These are phyloP conservation scores for Naganishia vishniacii DNA, from an alignment of 768 basidiomycete genomes.

Conservation along the genomic window DNA sequence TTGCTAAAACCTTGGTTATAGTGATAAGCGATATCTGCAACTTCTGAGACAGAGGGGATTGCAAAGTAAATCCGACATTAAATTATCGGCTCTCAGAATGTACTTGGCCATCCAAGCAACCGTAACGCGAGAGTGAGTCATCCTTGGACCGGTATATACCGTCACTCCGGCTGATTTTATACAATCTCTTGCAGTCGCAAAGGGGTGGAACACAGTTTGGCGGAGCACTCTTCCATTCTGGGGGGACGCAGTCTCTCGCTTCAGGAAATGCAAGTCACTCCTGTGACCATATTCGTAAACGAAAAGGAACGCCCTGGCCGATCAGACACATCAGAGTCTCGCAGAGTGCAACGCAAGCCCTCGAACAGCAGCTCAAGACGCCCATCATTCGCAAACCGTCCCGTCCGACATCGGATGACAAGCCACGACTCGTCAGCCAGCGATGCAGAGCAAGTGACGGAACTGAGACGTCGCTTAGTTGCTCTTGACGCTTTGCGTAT, in stretches of 20 bases:
- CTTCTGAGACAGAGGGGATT: slow-evolving; percentile 24
- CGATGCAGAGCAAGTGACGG: slow-evolving; percentile 18
- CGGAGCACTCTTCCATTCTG: slow-evolving; percentile 1
- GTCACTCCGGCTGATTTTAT: neutral
- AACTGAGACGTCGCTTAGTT: slow-evolving; percentile 15
- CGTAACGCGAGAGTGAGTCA: slow-evolving; percentile 20
- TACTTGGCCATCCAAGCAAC: slow-evolving; percentile 54
- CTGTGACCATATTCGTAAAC: slow-evolving; percentile 81
- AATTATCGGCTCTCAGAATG: slow-evolving; percentile 80
- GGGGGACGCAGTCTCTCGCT: slow-evolving; percentile 3
- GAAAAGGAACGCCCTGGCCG: slow-evolving; percentile 6
- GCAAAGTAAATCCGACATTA: slow-evolving; percentile 45
- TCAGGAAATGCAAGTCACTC: slow-evolving; percentile 79
- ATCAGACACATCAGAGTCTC: neutral
- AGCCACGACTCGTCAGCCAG: slow-evolving; percentile 19
- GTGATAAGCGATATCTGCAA: slow-evolving; percentile 67
- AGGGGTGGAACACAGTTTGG: neutral
- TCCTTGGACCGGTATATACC: neutral
- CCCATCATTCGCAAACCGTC: slow-evolving; percentile 41
- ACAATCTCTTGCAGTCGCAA: neutral
- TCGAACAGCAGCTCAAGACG: slow-evolving; percentile 32
- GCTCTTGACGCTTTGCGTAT: slow-evolving; percentile 15
- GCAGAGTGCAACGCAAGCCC: slow-evolving; percentile 13
- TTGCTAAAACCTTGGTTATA: slow-evolving; percentile 41
- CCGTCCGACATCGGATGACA: slow-evolving; percentile 19